Evolutionary conservation across 495 filamentous ascomycete species (phyloP).

Genomic region (Tuber brumale): DNA sequence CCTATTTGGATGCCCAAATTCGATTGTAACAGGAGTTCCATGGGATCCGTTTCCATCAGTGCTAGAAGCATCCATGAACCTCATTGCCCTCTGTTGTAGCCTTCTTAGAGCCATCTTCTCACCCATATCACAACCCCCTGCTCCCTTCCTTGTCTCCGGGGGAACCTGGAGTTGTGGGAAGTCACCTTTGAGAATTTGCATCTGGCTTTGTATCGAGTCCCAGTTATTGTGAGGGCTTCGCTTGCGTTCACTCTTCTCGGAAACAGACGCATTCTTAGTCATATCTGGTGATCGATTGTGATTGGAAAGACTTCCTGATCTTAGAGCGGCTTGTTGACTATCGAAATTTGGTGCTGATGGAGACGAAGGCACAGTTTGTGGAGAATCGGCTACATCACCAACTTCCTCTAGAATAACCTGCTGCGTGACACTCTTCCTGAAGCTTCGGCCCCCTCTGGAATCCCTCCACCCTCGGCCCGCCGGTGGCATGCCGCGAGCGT

Average conservation of each 20-base stretch:
- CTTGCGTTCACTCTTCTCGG: neutral
- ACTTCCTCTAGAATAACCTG: conserved; percentile 38
- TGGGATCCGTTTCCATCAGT: conserved; percentile 4
- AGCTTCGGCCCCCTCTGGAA: conserved; percentile 27
- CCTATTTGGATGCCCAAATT: conserved; percentile 8
- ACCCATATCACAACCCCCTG: conserved; percentile 6
- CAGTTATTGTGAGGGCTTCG: conserved; percentile 19
- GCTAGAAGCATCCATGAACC: conserved; percentile 20
- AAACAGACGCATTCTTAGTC: neutral
- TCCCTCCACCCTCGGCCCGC: conserved; percentile 33
- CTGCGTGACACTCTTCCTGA: conserved; percentile 23
- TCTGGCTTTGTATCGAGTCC: conserved; percentile 16
- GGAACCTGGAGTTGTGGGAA: conserved; percentile 11
- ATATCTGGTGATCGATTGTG: neutral
- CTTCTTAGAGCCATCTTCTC: conserved; percentile 16
- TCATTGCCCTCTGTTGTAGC: conserved; percentile 12
- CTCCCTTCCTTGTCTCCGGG: neutral
- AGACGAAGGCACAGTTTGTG: conserved; percentile 4
- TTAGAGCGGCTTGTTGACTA: neutral
- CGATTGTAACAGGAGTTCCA: conserved; percentile 1
- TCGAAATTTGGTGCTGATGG: neutral
- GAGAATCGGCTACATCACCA: conserved; percentile 23
- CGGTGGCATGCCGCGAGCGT: conserved; percentile 10
- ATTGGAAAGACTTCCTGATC: neutral
- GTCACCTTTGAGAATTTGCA: conserved; percentile 3